These are phyloP conservation scores for Thielaviopsis musarum DNA, from an alignment of 2,329 filamentous ascomycete species.

Conservation along the genomic window DNA sequence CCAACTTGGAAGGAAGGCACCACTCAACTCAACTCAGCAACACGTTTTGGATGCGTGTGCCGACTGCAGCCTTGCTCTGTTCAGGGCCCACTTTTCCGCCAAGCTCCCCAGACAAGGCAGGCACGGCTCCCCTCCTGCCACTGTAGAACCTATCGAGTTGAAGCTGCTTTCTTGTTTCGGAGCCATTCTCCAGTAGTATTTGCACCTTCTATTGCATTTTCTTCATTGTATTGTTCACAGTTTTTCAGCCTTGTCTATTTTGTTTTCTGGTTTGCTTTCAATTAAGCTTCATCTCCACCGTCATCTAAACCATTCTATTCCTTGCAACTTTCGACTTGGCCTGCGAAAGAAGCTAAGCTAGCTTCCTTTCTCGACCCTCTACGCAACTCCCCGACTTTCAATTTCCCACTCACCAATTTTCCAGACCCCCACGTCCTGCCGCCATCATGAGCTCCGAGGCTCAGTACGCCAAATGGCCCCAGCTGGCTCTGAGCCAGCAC, in stretches of 20 bases:
- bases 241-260: not conserved
- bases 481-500: constrained; percentile 66
- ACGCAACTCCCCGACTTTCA: not conserved
- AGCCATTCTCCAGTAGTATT: not conserved
- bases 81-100: constrained; percentile 4
- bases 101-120: constrained; percentile 3
- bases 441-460: constrained; percentile 59
- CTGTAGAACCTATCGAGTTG: not conserved
- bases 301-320: not conserved
- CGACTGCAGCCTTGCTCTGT: constrained; percentile 11
- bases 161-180: not conserved
- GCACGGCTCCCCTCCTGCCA: constrained; percentile 6
- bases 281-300: not conserved
- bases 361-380: not conserved
- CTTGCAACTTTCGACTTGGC: not conserved
- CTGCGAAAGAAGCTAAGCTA: not conserved
- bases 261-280: not conserved
- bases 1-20: not conserved
- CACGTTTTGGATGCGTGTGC: constrained; percentile 8
- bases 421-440: constrained; percentile 1
- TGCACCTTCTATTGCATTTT: not conserved
- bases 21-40: not conserved
- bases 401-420: not conserved
- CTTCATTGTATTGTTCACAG: not conserved
- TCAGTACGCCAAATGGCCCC: constrained; percentile 71